These are phyloP conservation scores for Pyrus bretschneideri DNA, from an alignment of 306 rosid genomes.

Conservation along the genomic window DNA sequence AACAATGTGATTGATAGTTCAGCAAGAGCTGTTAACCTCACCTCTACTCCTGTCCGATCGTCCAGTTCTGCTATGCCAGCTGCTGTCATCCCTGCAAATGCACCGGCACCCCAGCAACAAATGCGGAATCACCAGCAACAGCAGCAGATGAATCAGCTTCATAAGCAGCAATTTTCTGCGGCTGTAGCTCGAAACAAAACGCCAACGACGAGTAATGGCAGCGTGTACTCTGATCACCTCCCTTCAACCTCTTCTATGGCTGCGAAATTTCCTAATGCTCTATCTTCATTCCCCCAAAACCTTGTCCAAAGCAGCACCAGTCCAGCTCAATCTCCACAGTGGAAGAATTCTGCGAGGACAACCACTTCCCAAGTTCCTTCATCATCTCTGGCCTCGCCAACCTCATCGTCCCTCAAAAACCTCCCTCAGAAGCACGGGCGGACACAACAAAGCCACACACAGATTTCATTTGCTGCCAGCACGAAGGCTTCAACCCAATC, in stretches of 20 bases:
- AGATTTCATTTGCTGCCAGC: slow-evolving; percentile 79
- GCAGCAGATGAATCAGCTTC: slow-evolving; percentile 55
- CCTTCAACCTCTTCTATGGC: slow-evolving; percentile 61
- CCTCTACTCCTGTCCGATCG: slow-evolving; percentile 46
- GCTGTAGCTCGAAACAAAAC: slow-evolving; percentile 45
- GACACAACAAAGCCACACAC: slow-evolving; percentile 59
- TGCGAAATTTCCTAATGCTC: slow-evolving; percentile 61
- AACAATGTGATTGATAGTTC: slow-evolving; percentile 70
- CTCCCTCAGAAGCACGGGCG: slow-evolving; percentile 67
- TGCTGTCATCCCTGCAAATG: slow-evolving; percentile 24
- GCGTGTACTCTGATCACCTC: slow-evolving; percentile 58
- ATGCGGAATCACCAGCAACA: background rate
- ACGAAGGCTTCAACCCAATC: slow-evolving; percentile 50
- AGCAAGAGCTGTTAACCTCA: slow-evolving; percentile 45
- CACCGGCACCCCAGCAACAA: slow-evolving; percentile 58
- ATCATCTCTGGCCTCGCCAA: slow-evolving; percentile 55
- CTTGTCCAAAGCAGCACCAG: slow-evolving; percentile 59
- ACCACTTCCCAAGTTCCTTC: slow-evolving; percentile 48
- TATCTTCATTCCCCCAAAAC: slow-evolving; percentile 64
- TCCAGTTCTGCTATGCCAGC: slow-evolving; percentile 52
- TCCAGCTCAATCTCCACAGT: slow-evolving; percentile 75
- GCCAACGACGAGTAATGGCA: slow-evolving; percentile 63
- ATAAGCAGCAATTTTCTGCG: slow-evolving; percentile 39
- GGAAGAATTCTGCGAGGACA: slow-evolving; percentile 70
- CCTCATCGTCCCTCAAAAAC: slow-evolving; percentile 50